Base-by-base conservation (phyloP, 2,329 filamentous ascomycete genomes). In the Exophiala xenobiotica region DNA sequence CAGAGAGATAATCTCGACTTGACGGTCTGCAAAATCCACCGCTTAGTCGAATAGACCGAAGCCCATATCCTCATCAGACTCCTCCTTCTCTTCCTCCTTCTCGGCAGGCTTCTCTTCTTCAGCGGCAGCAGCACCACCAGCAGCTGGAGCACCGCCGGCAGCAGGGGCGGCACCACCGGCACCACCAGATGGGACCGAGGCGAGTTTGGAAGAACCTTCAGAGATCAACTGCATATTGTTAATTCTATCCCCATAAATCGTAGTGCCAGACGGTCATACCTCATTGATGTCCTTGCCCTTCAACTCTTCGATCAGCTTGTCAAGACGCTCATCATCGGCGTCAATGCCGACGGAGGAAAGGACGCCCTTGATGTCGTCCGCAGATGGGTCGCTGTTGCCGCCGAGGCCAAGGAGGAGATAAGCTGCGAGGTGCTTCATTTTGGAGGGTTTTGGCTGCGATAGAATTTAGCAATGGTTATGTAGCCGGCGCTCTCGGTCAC, bases 381-480 rank as follows among this genome's bases (percentile, higher is more conserved):
- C 89, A 62, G 88, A 90, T 67, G 93, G 93, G 62, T 85, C 84
- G 79, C 82, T 75, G 84, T 96, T 97, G 79, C 93, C 93, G 74
- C 83, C 92, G 67, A 97, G 87, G 79, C 80, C 78, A 76, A 97
- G 89, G 73, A 99, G 92, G 72, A 99, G 90, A 85, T 95, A 97
- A 74, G 93, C 92, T 74, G 93, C 93, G 81, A 99, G 87, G 81
- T 97, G 87, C 91, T 99, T 97, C 93, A 99, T 97, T 90, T 86
- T 95, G 74, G 70, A 66, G 44, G 60, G 44, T 40, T 58, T 60
- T 57, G 59, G 57, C 42, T 51, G 46, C 20, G 31, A 50, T 51
- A 50, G 43, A 31, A 6, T 46, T 46, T 39, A 37, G 19, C 12
- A 20, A 4, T 7, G 7, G 11, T 20, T 43, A 48, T 44, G 35